Conservation (phyloP, 1,139 yeast species). For the Yamadazyma atlantica region DNA sequence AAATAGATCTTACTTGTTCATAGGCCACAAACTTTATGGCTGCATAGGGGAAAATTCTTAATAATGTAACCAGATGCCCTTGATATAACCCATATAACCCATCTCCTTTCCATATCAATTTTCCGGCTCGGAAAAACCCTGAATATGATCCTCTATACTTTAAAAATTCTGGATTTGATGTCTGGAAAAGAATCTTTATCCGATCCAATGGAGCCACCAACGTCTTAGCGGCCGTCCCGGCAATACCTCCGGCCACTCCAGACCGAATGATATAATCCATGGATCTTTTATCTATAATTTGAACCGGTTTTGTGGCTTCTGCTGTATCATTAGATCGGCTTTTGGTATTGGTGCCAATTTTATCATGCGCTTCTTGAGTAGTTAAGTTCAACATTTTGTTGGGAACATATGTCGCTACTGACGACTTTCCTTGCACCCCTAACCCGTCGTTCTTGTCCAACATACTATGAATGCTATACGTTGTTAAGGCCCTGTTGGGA, state of each 20-base stretch:
- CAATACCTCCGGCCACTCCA: conserved; percentile 93
- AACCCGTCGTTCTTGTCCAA: background rate
- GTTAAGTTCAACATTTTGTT: background rate
- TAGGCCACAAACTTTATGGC: conserved; percentile 97
- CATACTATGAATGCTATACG: too few relatives aligned
- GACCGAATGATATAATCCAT: conserved; percentile 76
- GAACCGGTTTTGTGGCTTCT: conserved; percentile 25
- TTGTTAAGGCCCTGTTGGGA: background rate
- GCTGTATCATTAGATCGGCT: conserved; percentile 25
- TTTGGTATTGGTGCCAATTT: background rate
- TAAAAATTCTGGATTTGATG: conserved; percentile 85
- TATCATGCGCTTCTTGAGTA: background rate
- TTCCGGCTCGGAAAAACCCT: conserved; percentile 76
- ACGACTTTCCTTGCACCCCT: background rate
- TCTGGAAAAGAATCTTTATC: conserved; percentile 91
- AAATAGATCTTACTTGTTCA: conserved; percentile 79
- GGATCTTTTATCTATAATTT: conserved; percentile 57
- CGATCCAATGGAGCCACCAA: conserved; percentile 94
- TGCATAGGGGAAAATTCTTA: conserved; percentile 94
- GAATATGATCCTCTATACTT: conserved; percentile 77
- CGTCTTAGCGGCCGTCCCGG: conserved; percentile 95
- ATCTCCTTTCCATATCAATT: conserved; percentile 62
- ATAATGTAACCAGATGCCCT: conserved; percentile 91
- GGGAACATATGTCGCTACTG: background rate
- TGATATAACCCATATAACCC: conserved; percentile 87